These are phyloP conservation scores for Thielaviopsis musarum DNA, from an alignment of 2,329 filamentous ascomycete genomes.

Conservation along the genomic window DNA sequence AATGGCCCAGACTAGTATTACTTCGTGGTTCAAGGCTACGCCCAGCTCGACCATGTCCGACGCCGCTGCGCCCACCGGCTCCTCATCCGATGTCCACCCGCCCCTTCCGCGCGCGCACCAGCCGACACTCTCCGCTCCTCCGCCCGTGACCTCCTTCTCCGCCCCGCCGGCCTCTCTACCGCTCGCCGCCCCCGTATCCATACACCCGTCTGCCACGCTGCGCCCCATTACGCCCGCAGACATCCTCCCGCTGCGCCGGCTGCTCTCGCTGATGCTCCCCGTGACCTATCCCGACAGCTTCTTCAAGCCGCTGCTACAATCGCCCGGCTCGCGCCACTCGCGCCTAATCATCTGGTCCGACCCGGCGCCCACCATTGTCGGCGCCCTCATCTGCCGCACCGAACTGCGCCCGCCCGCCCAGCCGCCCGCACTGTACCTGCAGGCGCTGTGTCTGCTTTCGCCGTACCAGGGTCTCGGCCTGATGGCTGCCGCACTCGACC, in stretches of 20 bases:
- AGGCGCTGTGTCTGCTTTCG: conserved; percentile 44
- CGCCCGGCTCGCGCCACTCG: conserved; percentile 35
- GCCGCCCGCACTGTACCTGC: conserved; percentile 41
- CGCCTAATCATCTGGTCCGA: conserved; percentile 43
- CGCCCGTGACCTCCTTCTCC: conserved; percentile 14
- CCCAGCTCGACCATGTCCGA: conserved; percentile 18
- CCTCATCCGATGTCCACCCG: conserved; percentile 14
- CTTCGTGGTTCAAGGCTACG: conserved; percentile 37
- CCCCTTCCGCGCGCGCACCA: conserved; percentile 16
- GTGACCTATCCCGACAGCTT: conserved; percentile 48
- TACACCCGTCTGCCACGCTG: conserved; percentile 34
- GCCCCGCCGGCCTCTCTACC: conserved; percentile 12
- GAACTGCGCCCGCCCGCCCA: conserved; percentile 29
- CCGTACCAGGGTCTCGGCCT: conserved; percentile 46
- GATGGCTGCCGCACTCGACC: conserved; percentile 37
- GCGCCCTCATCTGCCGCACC: conserved; percentile 45
- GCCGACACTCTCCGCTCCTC: conserved; percentile 19
- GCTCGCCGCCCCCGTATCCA: conserved; percentile 18
- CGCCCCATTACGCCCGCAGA: conserved; percentile 32
- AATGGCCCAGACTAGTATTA: conserved; percentile 40
- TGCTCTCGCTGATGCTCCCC: conserved; percentile 47
- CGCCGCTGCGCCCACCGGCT: conserved; percentile 18
- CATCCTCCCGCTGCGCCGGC: conserved; percentile 41
- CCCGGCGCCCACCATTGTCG: conserved; percentile 33
- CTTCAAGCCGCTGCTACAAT: conserved; percentile 36